Base-by-base conservation (phyloP, 345 rosid genomes). In the Syzygium grande region DNA sequence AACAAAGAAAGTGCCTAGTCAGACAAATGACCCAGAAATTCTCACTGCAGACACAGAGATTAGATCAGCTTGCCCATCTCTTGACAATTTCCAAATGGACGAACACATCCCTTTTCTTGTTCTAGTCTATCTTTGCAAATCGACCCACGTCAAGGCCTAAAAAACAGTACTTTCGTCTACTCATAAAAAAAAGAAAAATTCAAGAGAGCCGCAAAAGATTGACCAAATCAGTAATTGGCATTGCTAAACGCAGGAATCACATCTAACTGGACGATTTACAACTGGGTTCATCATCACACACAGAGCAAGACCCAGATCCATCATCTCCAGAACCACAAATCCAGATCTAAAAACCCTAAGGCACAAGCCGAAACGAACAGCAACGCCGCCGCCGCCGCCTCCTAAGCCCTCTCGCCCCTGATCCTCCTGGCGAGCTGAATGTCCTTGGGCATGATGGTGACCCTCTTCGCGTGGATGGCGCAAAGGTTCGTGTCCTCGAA, bases 381-480 rank as follows among this genome's bases (percentile, higher is more conserved):
- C 58, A 6, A 11, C 77, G 14, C 3, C 10, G 7, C 63, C 63
- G 11, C 9, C 46, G 46, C 46, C 46, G 46, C 38, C 21, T 17
- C 53, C 89, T 88, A 88, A 34, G 90, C 90, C 30, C 90, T 86
- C 87, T 89, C 90, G 30, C 90, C 90, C 53, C 90, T 87, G 30
- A 89, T 89, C 85, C 90, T 86, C 88, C 90, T 63, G 0, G 90
- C 90, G 10, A 89, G 88, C 87, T 89, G 90, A 84, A 89, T 89
- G 29, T 89, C 90, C 87, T 89, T 89, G 84, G 90, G 90, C 90
- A 89, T 89, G 86, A 89, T 89, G 19, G 90, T 89, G 56, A 89
- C 90, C 63, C 90, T 86, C 90, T 89, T 89, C 43, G 90, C 90
- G 49, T 89, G 90, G 80, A 89, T 89, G 16, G 90, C 90, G 22